Evolutionary conservation across 148 eudicot genomes (phyloP), one percentile per base, ranked within the genome.

Genomic region (Chenopodium berlandieri): DNA sequence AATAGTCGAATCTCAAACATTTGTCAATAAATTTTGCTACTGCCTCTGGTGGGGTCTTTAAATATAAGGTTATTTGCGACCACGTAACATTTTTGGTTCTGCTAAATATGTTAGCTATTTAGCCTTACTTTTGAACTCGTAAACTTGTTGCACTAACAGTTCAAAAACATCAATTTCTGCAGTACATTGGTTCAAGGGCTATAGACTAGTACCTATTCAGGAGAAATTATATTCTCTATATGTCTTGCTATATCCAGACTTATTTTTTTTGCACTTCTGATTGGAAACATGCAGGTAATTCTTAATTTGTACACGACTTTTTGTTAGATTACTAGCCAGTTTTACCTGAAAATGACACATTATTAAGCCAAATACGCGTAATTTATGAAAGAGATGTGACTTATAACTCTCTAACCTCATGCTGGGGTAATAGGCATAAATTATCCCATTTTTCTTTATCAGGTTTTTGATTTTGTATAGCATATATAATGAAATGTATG

Each of bases 131-230:
- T 25, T 73, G 4, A 17, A 13, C 20, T 56, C 62, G 22, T 17
- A 27, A 48, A 17, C 16, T 65, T 48, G 32, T 50, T 73, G 47
- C 16, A 25, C 75, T 82, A 27, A 77, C 32, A 0, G 9, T 52
- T 40, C 19, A 68, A 75, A 40, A 48, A 40, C 17, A 9, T 44
- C 2, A 20, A 64, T 75, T 78, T 60, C 5, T 78, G 79, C 95
- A 97, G 99, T 87, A 97, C 98, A 78, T 91, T 94, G 76, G 99
- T 98, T 30, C 99, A 97, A 86, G 99, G 99, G 75, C 96, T 97
- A 58, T 85, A 94, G 85, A 94, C 97, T 71, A 92, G 99, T 89
- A 91, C 97, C 10, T 97, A 92, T 81, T 93, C 91, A 40, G 99
- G 97, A 78, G 99, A 97, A 81, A 89, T 94, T 63, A 82, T 97